A percentile compares a stretch with the other conserved stretches of the same genome.
These are phyloP conservation scores for Candida bentonensis DNA, from an alignment of 805 yeast species.

Conservation along the genomic window DNA sequence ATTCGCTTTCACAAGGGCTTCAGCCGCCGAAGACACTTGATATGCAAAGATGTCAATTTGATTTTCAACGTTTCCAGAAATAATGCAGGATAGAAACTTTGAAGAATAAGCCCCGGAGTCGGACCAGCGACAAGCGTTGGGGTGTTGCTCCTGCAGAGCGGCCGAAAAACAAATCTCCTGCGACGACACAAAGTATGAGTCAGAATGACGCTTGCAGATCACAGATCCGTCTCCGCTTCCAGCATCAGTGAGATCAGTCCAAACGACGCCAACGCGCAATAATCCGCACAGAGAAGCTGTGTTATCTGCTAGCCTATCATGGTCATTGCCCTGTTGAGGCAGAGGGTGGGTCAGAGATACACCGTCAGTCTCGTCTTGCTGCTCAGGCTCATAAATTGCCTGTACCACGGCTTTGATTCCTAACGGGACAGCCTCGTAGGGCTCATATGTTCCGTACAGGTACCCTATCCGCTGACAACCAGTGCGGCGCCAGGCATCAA, in stretches of 20 bases:
- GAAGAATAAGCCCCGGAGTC: constrained; percentile 60
- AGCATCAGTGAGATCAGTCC: constrained; percentile 80
- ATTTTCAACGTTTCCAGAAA: constrained; percentile 76
- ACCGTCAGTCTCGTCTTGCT: constrained; percentile 76
- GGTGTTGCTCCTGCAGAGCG: constrained; percentile 50
- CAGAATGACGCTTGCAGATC: constrained; percentile 81
- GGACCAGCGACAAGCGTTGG: constrained; percentile 51
- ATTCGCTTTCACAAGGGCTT: constrained; percentile 76
- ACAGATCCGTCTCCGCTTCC: constrained; percentile 83
- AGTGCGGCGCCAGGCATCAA: constrained; percentile 81
- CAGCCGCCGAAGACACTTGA: constrained; percentile 80
- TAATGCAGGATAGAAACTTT: constrained; percentile 83
- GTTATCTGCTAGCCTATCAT: constrained; percentile 31
- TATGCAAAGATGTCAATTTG: constrained; percentile 85
- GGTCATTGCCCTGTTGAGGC: constrained; percentile 32
- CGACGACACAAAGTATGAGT: constrained; percentile 81
- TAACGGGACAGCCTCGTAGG: constrained; percentile 71
- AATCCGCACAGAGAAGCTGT: constrained; percentile 50
- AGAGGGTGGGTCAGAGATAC: constrained; percentile 40
- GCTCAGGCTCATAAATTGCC: constrained; percentile 89
- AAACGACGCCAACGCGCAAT: constrained; percentile 64
- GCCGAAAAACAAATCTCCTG: constrained; percentile 79
- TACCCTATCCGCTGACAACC: constrained; percentile 82
- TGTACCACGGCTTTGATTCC: constrained; percentile 92
- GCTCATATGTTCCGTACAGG: constrained; percentile 68